Base-by-base conservation (phyloP, 345 rosid species). In the Geranium rotundifolium region DNA sequence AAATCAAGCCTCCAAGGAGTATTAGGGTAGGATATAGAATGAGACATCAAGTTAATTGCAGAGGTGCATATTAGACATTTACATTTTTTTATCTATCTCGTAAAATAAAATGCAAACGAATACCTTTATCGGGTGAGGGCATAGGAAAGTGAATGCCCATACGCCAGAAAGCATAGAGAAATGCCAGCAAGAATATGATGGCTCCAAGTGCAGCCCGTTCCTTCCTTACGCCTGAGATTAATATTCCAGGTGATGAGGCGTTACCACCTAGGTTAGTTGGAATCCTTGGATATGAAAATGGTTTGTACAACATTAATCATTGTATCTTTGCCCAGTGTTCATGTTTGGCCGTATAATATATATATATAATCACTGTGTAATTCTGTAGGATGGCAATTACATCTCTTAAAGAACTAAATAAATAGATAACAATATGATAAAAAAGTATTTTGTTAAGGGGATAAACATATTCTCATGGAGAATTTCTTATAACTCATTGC, bases 141-240 rank as follows among this genome's bases (percentile, higher is more conserved):
- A 93, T 93, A 54, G 96, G 99, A 62, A 93, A 93, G 77, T 93
- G 99, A 77, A 93, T 74, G 63, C 99, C 97, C 99, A 90, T 86
- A 72, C 99, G 96, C 99, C 99, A 93, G 72, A 93, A 93, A 71
- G 83, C 95, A 77, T 93, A 93, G 31, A 93, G 90, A 74, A 86
- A 93, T n/a, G 89, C 92, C 63, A 85, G 67, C 78, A 90, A 84
- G 78, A 93, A 93, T 63, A 93, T 66, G 71, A 90, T 71, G 71
- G 97, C 99, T 68, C 96, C 96, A 52, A 82, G 77, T 59, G 85
- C 96, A 74, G 96, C 97, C 34, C 97, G 87, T 71, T 93, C 88
- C 79, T 84, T 90, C 78, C 95, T 82, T 57, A 93, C 79, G 66
- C 98, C 96, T 92, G 80, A 62, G 61, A 70, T 70, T 17, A 54